phyloP scores from a whole-genome alignment of 2,329 filamentous ascomycete genomes.

The Drechmeria coniospora region DNA sequence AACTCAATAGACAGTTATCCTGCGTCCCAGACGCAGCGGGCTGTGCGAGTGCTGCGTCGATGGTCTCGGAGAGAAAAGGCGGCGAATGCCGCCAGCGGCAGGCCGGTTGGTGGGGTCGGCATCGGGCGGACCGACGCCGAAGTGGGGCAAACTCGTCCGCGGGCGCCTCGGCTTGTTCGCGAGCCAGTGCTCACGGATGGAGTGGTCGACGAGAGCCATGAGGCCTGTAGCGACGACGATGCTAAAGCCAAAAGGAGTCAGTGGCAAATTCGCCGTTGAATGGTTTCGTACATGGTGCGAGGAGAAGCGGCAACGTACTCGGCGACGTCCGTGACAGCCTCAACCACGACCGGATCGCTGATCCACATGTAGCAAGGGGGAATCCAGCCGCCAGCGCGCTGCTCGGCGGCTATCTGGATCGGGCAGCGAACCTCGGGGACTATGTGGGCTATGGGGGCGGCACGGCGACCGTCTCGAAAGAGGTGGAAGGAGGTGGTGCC shows the following conservation, averaged over 20 bases:
- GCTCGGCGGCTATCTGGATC: conserved; percentile 55
- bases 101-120: conserved; percentile 9
- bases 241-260: conserved; percentile 30
- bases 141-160: not conserved
- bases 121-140: not conserved
- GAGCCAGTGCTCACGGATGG: conserved; percentile 66
- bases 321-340: conserved; percentile 61
- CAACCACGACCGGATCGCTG: conserved; percentile 55
- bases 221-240: conserved; percentile 84
- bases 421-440: conserved; percentile 63
- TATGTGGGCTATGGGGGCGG: conserved; percentile 60
- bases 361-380: conserved; percentile 87
- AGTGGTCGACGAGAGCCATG: conserved; percentile 77
- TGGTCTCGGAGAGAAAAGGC: conserved; percentile 4
- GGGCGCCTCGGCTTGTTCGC: conserved; percentile 7
- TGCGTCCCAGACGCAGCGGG: conserved; percentile 20
- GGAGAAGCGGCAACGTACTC: conserved; percentile 45
- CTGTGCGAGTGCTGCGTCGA: conserved; percentile 15
- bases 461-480: conserved; percentile 41
- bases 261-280: no score
- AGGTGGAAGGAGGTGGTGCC: conserved; percentile 65
- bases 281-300: no score
- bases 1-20: conserved; percentile 20
- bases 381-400: conserved; percentile 72
- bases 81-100: conserved; percentile 1